Percentiles rank a stretch among this genome's conserved stretches.
Evolutionary conservation across 2,329 filamentous ascomycete genomes (phyloP).

Genomic region (Pyricularia sp.): DNA sequence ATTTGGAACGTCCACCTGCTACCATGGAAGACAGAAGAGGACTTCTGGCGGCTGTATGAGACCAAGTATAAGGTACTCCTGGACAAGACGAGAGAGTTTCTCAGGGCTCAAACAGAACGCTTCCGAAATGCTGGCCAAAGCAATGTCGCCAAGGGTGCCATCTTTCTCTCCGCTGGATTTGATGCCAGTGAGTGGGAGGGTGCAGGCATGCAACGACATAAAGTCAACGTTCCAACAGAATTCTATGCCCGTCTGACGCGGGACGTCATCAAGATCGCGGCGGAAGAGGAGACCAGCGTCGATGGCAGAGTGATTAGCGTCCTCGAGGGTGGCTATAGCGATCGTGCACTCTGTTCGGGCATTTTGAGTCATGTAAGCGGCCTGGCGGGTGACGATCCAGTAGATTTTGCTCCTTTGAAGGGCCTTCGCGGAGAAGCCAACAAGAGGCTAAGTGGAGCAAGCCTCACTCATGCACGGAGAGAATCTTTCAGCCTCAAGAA

Average conservation of each 20-base stretch:
- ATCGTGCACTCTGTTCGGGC: constrained; percentile 80
- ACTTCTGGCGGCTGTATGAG: constrained; percentile 88
- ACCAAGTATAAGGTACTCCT: constrained; percentile 67
- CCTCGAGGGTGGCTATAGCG: constrained; percentile 91
- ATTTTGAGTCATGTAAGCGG: constrained; percentile 86
- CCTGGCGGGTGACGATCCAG: constrained; percentile 50
- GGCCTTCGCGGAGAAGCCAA: constrained; percentile 52
- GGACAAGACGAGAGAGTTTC: constrained; percentile 69
- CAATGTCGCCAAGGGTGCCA: constrained; percentile 60
- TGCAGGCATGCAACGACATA: constrained; percentile 87
- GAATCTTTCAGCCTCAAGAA: constrained; percentile 20
- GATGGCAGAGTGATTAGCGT: constrained; percentile 88
- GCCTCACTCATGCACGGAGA: constrained; percentile 24
- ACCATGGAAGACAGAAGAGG: constrained; percentile 69
- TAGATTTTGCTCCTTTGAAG: constrained; percentile 14
- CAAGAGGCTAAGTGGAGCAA: constrained; percentile 29
- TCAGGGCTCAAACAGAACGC: constrained; percentile 62
- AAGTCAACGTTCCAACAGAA: constrained; percentile 90
- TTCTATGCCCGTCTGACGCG: constrained; percentile 89
- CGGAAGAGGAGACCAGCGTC: constrained; percentile 67
- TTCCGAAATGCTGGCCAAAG: constrained; percentile 48
- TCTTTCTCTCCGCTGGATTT: constrained; percentile 93
- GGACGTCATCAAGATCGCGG: constrained; percentile 73
- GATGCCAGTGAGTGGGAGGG: constrained; percentile 95
- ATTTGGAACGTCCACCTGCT: constrained; percentile 96